Evolutionary conservation across 768 basidiomycete species (phyloP).

Genomic region (Sarcomyxa edulis): DNA sequence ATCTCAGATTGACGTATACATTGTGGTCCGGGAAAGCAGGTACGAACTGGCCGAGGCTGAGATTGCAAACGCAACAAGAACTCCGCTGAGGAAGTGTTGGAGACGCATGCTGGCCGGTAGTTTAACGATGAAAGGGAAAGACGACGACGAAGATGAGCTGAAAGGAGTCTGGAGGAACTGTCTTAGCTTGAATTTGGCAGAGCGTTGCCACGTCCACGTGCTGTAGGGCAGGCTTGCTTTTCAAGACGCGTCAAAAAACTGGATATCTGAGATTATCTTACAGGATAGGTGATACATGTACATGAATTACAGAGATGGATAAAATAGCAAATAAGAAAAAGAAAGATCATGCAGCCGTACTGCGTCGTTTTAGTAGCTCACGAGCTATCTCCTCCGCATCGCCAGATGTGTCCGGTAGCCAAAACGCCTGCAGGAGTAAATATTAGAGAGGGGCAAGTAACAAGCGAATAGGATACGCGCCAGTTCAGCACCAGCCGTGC

Average conservation of each 20-base stretch:
- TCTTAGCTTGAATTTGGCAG: too few species aligned
- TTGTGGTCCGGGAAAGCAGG: too few species aligned
- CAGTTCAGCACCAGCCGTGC: slow-evolving; percentile 76
- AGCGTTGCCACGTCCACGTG: too few species aligned
- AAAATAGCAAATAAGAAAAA: too few species aligned
- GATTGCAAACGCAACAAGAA: slow-evolving; percentile 11
- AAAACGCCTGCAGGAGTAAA: slow-evolving; percentile 16
- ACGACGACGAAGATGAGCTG: background rate
- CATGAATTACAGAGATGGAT: background rate
- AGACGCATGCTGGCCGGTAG: slow-evolving; percentile 14
- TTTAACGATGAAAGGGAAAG: slow-evolving; percentile 1
- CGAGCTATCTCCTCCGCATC: slow-evolving; percentile 70
- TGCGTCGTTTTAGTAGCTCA: slow-evolving; percentile 59
- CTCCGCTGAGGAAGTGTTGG: slow-evolving; percentile 3
- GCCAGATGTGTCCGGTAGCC: slow-evolving; percentile 14
- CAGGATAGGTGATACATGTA: too few species aligned
- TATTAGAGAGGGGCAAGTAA: background rate
- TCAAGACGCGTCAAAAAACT: too few species aligned
- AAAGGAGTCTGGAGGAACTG: too few species aligned
- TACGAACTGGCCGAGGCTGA: slow-evolving; percentile 15
- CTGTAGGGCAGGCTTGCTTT: too few species aligned
- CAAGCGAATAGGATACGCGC: slow-evolving; percentile 34
- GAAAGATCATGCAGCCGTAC: too few species aligned
- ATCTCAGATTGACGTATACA: too few species aligned
- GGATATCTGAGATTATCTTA: too few species aligned